A percentile compares a stretch with the other conserved stretches of the same genome.
Evolutionary conservation across 495 filamentous ascomycete genomes (phyloP).

Genomic region (Daldinia concentrica): DNA sequence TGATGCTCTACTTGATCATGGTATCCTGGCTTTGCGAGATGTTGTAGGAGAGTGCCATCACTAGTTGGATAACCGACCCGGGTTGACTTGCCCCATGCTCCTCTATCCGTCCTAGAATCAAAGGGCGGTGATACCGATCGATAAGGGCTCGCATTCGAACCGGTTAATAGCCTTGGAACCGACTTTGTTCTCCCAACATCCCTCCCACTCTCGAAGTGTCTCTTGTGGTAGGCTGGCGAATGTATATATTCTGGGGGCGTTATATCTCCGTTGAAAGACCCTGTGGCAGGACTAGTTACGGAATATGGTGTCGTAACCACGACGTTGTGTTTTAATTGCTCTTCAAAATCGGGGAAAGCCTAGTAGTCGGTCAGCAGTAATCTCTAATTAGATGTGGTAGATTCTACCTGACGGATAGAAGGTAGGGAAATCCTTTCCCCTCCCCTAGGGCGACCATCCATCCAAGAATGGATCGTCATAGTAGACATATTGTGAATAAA

Average conservation of each 20-base stretch:
- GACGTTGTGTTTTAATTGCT: slow-evolving; percentile 30
- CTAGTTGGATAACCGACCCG: slow-evolving; percentile 43
- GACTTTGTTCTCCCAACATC: slow-evolving; percentile 44
- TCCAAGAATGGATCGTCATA: slow-evolving; percentile 47
- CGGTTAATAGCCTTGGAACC: slow-evolving; percentile 49
- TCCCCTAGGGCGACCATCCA: slow-evolving; percentile 38
- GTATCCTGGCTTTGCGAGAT: slow-evolving; percentile 34
- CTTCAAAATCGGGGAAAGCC: slow-evolving; percentile 51
- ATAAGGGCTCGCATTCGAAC: slow-evolving; percentile 36
- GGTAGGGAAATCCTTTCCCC: slow-evolving; percentile 53
- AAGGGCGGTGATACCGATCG: slow-evolving; percentile 41
- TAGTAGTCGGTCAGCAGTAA: slow-evolving; percentile 39
- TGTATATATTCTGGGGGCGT: slow-evolving; percentile 50
- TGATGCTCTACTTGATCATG: slow-evolving; percentile 40
- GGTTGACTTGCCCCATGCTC: slow-evolving; percentile 46
- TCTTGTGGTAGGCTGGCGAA: slow-evolving; percentile 51
- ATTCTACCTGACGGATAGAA: slow-evolving; percentile 55
- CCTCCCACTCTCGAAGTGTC: slow-evolving; percentile 45
- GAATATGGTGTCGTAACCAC: slow-evolving; percentile 38
- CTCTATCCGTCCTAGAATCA: slow-evolving; percentile 27
- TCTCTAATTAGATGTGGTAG: not conserved
- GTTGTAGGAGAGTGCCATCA: slow-evolving; percentile 38
- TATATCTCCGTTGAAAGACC: slow-evolving; percentile 28
- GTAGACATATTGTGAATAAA: slow-evolving; percentile 47
- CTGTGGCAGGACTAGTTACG: slow-evolving; percentile 38